Evolutionary conservation across 768 basidiomycete species (phyloP), one percentile per base, ranked within the genome.

Genomic region (Gymnopilus junonius): DNA sequence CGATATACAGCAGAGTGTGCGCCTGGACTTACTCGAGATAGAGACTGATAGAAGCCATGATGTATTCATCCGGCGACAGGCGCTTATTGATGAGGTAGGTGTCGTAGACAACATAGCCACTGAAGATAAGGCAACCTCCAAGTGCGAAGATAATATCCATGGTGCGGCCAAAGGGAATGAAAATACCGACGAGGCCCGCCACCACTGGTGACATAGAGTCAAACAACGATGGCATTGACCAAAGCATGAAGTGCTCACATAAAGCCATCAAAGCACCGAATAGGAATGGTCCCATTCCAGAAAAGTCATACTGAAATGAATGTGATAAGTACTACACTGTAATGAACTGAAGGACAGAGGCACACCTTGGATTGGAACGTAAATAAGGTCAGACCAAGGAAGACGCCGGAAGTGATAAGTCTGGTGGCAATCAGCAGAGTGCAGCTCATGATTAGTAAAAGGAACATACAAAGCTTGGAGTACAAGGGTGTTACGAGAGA

Each of bases 321-420:
- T 37, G 60, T 43, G 4, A 53, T 32, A 40, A 50, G 25, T 37
- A 34, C 25, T 37, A 48, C 12, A 29, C 12, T n/a, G 45, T 27
- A 27, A n/a, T 11, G 7, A 53, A 17, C 21, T 11, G 21, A 43
- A 50, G 10, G 61, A 37, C 62, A 37, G 15, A 2, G 40, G 27
- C 40, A 64, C 64, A 91, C 92, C 83, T 97, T 97, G 61, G 92
- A 93, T 75, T 97, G 95, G 74, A 97, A 82, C 0, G 97, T 98
- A 81, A 97, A 99, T 56, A 98, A 75, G 0, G 96, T 98, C 65
- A 99, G 78, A 6, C 96, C 97, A 40, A 94, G 76, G 85, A 99
- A 99, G 46, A 99, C 90, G 14, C 95, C 95, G 2, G 93, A 79
- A 0, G 96, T 97, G 70, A 98, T 94, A 56, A 97, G 76, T 57